Evolutionary conservation across 768 basidiomycete genomes (phyloP), one percentile per base, ranked within the genome.

Genomic region (Suillus placidus): DNA sequence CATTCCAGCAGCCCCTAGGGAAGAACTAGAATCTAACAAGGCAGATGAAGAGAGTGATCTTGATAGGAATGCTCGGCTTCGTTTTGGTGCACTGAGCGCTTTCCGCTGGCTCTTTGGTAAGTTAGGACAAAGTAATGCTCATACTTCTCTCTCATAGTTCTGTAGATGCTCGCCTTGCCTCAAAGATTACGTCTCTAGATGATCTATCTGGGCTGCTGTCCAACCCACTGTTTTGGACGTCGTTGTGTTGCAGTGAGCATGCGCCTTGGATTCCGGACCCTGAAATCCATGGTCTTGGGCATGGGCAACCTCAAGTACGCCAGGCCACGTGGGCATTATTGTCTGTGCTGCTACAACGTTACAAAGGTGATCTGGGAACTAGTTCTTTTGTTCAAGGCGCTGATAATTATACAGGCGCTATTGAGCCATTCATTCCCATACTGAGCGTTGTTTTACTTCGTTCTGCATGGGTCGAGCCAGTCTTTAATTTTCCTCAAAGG

Each of bases 401-500:
- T 23, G 16, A 65, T 20, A 68, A 69, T 18, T 10, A 34, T 62
- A 30, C 57, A 80, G 54, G 71, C 73, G 23, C 65, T 73, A 0
- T 66, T 68, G 1, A 70, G 47, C 63, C 71, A 0, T 62, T 84
- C 20, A 63, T 89, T 2, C 80, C 81, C 1, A 74, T 83, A 4
- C 77, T 94, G 30, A 85, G 88, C 61, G 71, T 78, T 1, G 87
- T 85, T 0, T 77, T 89, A 6, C 77, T 95, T 51, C 85, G 88
- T n/a, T 89, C 90, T 14, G 83, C 84, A 14, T 90, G 87, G 84
- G 74, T 86, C 0, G 95, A 98, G 47, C 90, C 92, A 0, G 71
- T 94, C 58, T 78, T n/a, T 95, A 10, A 80, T 82, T 13, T 92
- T 93, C 71, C 76, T 97, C 49, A 87, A 85, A 77, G 87, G 95